phyloP scores from a whole-genome alignment of 306 rosid species.

The Castanea crenata region DNA sequence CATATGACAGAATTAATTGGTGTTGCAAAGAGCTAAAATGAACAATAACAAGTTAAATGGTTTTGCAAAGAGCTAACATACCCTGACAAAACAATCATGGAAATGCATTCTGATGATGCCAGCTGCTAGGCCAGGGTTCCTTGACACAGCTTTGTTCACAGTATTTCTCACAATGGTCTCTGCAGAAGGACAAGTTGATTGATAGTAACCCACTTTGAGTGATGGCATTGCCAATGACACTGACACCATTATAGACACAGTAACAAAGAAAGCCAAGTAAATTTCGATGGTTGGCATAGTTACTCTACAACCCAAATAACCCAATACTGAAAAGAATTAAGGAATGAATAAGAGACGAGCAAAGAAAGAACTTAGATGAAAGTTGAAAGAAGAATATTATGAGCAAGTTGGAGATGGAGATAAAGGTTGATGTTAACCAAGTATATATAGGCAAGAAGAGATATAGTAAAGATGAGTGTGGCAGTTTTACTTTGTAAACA shows the following conservation, averaged over 20 bases:
- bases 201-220: slow-evolving; percentile 27
- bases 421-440: not conserved
- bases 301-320: too few species aligned
- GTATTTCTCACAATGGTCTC: slow-evolving; percentile 26
- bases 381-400: too few species aligned
- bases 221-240: slow-evolving; percentile 9
- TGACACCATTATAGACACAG: not conserved
- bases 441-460: not conserved
- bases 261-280: slow-evolving; percentile 9
- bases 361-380: too few species aligned
- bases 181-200: slow-evolving; percentile 26
- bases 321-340: not conserved
- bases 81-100: slow-evolving; percentile 50
- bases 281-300: not conserved
- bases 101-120: slow-evolving; percentile 45
- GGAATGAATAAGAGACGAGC: not conserved
- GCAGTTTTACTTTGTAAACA: not conserved
- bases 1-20: too few species aligned
- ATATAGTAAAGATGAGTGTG: too few species aligned
- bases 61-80: not conserved
- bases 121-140: slow-evolving; percentile 34
- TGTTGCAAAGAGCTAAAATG: too few species aligned
- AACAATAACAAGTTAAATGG: too few species aligned
- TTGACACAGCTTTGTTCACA: slow-evolving; percentile 25
- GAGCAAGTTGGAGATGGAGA: not conserved